Conservation (phyloP, 768 basidiomycete species). For the Exidia glandulosa region DNA sequence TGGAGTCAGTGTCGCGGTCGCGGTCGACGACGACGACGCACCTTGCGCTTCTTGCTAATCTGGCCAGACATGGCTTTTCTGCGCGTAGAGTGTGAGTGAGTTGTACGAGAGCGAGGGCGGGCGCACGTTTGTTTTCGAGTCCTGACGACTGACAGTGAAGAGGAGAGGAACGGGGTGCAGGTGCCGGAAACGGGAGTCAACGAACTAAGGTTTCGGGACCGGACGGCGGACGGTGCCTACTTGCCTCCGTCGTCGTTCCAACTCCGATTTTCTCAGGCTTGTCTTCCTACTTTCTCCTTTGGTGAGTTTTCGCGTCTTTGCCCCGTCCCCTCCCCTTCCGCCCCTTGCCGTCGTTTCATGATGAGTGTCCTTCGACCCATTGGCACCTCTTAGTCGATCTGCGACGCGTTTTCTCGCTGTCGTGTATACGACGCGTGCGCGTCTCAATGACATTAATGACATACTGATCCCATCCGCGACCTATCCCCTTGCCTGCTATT, state of each 20-base stretch:
- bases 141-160: slow-evolving; percentile 1
- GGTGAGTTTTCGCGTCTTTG: not conserved
- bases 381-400: slow-evolving; percentile 94
- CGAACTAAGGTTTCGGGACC: slow-evolving; percentile 2
- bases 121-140: slow-evolving; percentile 1
- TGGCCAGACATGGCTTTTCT: slow-evolving; percentile 60
- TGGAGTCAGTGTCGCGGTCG: not conserved
- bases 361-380: slow-evolving; percentile 71
- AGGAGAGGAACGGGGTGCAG: not conserved
- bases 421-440: slow-evolving; percentile 21
- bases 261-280: slow-evolving; percentile 1
- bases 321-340: not conserved
- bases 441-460: slow-evolving; percentile 60
- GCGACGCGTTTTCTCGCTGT: not conserved
- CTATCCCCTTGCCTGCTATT: not conserved
- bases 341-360: slow-evolving; percentile 29
- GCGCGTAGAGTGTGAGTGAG: not conserved
- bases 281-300: slow-evolving; percentile 13
- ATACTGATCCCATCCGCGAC: slow-evolving; percentile 28
- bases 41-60: slow-evolving; percentile 95
- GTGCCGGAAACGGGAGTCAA: not conserved
- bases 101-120: slow-evolving; percentile 1
- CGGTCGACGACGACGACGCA: not conserved
- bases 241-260: slow-evolving; percentile 1
- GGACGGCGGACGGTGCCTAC: not conserved